Evolutionary conservation across 208 protist species (phyloP), one percentile per base, ranked within the genome.

Genomic region (Leishmania major): DNA sequence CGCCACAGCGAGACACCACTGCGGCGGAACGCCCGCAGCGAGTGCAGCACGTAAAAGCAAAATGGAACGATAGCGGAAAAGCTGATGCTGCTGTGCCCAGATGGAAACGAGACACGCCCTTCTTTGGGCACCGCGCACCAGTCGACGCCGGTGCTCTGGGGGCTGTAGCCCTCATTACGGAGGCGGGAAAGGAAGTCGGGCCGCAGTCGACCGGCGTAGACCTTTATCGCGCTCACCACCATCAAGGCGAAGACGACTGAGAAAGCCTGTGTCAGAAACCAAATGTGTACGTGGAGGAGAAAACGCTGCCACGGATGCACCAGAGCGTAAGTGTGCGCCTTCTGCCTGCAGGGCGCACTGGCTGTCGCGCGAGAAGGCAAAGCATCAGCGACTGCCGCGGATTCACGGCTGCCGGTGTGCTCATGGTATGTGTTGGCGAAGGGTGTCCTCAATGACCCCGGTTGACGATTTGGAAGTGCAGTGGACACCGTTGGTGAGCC

Each of bases 21-120:
- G 35, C 82, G 83, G 62, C 81, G 78, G 8, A 90, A 91, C 19
- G 84, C 85, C 10, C 80, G 84, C 17, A 88, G 81, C 37, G 55
- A 96, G 84, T 7, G 90, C 47, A 98, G 81, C 7, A 95, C 86
- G 13, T 98, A 96, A 62, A 96, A 88, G 25, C 88, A 89, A 55
- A 96, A 82, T 13, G 92, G 82, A 35, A 88, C 84, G 73, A 90
- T 91, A 57, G 91, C 86, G 10, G 93, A 77, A 78, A 99, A 98
- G 51, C 85, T 87, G n/a, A 93, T 89, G 37, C 90, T 91, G 49
- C 89, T 93, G 87, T 99, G 97, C 5, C 97, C 97, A 1, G 90
- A 95, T 11, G 97, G 97, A 64, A 99, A 99, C 2, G 93, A 97
- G 0, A 95, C 81, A 37, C 93, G 93, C 6, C 90, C 91, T 8